phyloP scores from a whole-genome alignment of 176 grass and related monocot genomes.

The Tuctoria greenei region DNA sequence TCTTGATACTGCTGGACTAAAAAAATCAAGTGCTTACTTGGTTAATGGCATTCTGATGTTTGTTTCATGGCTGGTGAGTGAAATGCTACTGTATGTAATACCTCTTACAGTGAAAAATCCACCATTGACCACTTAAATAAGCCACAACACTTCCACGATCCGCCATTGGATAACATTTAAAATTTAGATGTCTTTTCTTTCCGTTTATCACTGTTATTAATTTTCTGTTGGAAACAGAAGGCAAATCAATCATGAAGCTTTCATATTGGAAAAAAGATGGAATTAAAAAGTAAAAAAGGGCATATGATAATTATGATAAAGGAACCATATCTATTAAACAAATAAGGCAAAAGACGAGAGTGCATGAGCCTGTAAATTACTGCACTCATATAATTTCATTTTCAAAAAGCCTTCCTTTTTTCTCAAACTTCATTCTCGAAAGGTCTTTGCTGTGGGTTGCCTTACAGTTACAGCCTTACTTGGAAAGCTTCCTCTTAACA shows the following conservation, averaged over 20 bases:
- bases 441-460: neutral
- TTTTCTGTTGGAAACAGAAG: conserved; percentile 14
- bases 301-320: neutral
- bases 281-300: neutral
- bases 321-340: neutral
- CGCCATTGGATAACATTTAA: neutral
- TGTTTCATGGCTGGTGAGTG: conserved; percentile 79
- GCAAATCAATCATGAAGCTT: neutral
- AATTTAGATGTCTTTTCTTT: neutral
- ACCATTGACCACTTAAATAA: neutral
- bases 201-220: neutral
- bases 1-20: conserved; percentile 90
- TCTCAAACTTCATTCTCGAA: neutral
- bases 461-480: neutral
- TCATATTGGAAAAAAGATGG: neutral
- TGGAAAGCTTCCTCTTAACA: neutral
- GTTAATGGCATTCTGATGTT: conserved; percentile 89
- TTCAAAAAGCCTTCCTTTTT: neutral
- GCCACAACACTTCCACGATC: neutral
- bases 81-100: conserved; percentile 7
- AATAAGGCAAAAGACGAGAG: neutral
- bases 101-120: neutral
- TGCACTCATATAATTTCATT: neutral
- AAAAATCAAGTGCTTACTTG: conserved; percentile 78
- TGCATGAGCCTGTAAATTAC: conserved; percentile 2